A percentile compares a stretch with the other conserved stretches of the same genome.
These are phyloP conservation scores for Przewalskia tangutica DNA, from an alignment of 257 asterid species.

Conservation along the genomic window DNA sequence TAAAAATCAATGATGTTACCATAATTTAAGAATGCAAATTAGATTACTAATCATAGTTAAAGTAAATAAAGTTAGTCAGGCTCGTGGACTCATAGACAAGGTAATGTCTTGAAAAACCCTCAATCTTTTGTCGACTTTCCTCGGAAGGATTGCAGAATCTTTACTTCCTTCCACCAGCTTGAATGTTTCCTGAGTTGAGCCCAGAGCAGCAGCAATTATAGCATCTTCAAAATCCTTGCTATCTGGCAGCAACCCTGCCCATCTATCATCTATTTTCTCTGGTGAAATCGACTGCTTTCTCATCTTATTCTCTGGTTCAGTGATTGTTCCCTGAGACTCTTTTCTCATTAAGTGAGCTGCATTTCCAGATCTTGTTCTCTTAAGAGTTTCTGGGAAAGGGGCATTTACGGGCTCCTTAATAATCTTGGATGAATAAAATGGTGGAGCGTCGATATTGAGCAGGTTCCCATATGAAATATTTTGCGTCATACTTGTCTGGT, in stretches of 20 bases:
- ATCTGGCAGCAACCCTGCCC: slow-evolving; percentile 66
- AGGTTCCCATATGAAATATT: slow-evolving; percentile 21
- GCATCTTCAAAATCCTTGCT: slow-evolving; percentile 78
- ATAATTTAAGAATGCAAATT: not conserved
- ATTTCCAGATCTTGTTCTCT: slow-evolving; percentile 62
- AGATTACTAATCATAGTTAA: not conserved
- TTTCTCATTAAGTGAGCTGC: slow-evolving; percentile 12
- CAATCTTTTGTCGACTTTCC: slow-evolving; percentile 72
- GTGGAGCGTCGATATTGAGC: slow-evolving; percentile 64
- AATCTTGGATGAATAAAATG: slow-evolving; percentile 46
- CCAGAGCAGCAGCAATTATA: slow-evolving; percentile 65
- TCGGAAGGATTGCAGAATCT: slow-evolving; percentile 9
- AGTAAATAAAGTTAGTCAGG: slow-evolving; percentile 7
- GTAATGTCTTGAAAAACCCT: slow-evolving; percentile 89
- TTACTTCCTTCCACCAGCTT: slow-evolving; percentile 7
- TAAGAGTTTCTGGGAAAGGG: slow-evolving; percentile 33
- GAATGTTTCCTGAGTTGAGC: slow-evolving; percentile 6
- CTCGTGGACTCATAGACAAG: slow-evolving; percentile 48
- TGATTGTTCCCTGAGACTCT: slow-evolving; percentile 8
- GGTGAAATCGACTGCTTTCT: slow-evolving; percentile 35
- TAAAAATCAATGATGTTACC: not conserved
- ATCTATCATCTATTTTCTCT: slow-evolving; percentile 17
- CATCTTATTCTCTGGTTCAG: slow-evolving; percentile 31
- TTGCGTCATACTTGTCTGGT: slow-evolving; percentile 11
- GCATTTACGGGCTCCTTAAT: slow-evolving; percentile 6